phyloP scores from a whole-genome alignment of 169 alveolate species.

The Plasmodium gaboni region DNA sequence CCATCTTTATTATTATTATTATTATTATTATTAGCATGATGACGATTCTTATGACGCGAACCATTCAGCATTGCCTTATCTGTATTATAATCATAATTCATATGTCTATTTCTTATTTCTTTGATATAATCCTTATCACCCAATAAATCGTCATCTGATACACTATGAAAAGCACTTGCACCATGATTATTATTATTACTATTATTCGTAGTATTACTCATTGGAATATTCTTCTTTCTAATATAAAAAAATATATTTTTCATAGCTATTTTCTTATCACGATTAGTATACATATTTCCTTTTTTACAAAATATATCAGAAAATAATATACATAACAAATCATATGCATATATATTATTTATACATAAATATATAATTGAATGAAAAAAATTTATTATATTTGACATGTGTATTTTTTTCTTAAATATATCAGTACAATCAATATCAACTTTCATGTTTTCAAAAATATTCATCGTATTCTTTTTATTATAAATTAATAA shows the following conservation, averaged over 20 bases:
- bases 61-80: neutral
- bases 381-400: conserved; percentile 65
- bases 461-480: conserved; percentile 50
- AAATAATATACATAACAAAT: conserved; percentile 66
- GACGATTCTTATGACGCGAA: neutral
- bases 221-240: neutral
- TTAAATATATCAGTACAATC: conserved; percentile 66
- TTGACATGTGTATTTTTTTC: conserved; percentile 61
- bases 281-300: conserved; percentile 65
- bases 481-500: conserved; percentile 47
- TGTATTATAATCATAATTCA: conserved; percentile 2
- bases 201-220: no score
- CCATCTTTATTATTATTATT: neutral
- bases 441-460: conserved; percentile 43
- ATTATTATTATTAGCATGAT: neutral
- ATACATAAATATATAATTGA: conserved; percentile 40
- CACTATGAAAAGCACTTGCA: no score
- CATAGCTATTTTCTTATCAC: conserved; percentile 70
- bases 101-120: neutral
- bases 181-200: neutral
- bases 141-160: neutral
- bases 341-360: conserved; percentile 76
- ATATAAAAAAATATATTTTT: conserved; percentile 48
- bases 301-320: conserved; percentile 69
- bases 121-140: conserved; percentile 1